Evolutionary conservation across 202 grass and related monocot species (phyloP).

Genomic region (Cymbopogon flexuosus): DNA sequence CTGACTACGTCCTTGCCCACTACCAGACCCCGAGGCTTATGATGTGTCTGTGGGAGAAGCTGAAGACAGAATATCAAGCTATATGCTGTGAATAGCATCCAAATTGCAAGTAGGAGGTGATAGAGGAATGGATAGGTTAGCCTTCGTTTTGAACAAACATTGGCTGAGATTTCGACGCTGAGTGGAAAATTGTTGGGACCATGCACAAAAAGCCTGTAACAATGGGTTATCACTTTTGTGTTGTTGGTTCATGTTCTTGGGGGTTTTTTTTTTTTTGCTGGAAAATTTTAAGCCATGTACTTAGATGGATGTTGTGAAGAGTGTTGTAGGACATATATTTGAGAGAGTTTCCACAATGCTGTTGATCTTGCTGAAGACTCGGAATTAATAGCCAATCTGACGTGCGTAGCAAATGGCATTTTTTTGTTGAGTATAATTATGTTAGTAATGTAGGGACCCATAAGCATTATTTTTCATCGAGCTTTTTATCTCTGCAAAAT

Average conservation of each 20-base stretch:
- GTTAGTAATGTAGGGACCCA: no score
- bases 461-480: no score
- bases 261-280: no score
- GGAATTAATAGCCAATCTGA: not conserved
- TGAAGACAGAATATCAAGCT: conserved; percentile 58
- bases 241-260: not conserved
- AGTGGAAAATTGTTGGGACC: not conserved
- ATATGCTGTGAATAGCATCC: conserved; percentile 62
- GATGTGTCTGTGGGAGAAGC: conserved; percentile 82
- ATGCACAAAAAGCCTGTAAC: not conserved
- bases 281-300: not conserved
- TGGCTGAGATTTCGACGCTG: not conserved
- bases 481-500: not conserved
- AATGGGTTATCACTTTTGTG: not conserved
- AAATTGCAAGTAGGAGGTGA: not conserved
- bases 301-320: not conserved
- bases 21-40: conserved; percentile 82
- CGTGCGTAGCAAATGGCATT: not conserved
- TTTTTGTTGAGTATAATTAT: not conserved
- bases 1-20: conserved; percentile 75
- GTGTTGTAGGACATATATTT: not conserved
- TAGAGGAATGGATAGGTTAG: not conserved
- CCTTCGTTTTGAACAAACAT: conserved; percentile 4
- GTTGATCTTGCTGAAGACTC: not conserved
- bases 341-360: not conserved